phyloP scores from a whole-genome alignment of 2,329 filamentous ascomycete species.

The Cadophora malorum region DNA sequence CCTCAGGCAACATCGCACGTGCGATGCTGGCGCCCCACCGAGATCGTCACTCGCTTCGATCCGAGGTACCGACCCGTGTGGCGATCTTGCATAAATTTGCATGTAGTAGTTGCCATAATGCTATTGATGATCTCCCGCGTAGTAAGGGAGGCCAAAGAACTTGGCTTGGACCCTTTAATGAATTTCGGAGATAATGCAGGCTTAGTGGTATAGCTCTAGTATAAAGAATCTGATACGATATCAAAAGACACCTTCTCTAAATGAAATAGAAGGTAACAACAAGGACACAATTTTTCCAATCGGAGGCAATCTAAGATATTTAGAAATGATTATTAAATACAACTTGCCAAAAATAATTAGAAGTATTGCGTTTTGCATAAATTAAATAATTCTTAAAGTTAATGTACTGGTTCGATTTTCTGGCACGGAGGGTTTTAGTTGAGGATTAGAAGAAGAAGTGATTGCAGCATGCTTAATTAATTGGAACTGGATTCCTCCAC shows the following conservation, averaged over 20 bases:
- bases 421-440: constrained; percentile 15
- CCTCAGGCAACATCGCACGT: constrained; percentile 7
- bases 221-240: background rate
- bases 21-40: background rate
- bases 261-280: background rate
- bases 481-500: too few species aligned
- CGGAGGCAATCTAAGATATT: background rate
- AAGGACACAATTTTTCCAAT: background rate
- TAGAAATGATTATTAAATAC: background rate
- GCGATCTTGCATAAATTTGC: too few species aligned
- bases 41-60: background rate
- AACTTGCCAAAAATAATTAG: background rate
- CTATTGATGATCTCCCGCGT: constrained; percentile 4
- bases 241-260: background rate
- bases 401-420: constrained; percentile 8
- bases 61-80: background rate
- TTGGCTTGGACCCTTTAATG: background rate
- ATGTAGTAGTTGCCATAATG: background rate
- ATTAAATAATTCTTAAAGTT: background rate
- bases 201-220: background rate
- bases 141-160: background rate
- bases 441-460: too few species aligned
- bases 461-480: too few species aligned
- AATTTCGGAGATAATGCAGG: background rate
- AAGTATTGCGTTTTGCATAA: background rate